Base-by-base conservation (phyloP, 1,284 basidiomycete species). In the Puccinia polysora region DNA sequence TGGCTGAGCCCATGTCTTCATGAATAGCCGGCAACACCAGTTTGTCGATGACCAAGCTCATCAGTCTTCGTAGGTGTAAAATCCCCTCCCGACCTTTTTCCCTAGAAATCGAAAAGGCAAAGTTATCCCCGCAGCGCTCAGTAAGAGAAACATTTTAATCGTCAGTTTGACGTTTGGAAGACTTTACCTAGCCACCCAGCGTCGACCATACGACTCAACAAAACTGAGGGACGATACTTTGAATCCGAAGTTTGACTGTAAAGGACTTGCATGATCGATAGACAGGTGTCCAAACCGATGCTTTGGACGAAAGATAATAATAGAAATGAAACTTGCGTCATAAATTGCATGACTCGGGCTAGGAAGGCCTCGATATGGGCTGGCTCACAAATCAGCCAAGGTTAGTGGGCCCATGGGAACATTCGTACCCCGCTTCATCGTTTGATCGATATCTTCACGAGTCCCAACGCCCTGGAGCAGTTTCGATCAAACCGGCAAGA, bases 171-270 rank as follows among this genome's bases (percentile, higher is more conserved):
- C n/a, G n/a, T n/a, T n/a, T n/a, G n/a, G n/a, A n/a, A n/a, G n/a
- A 20, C 23, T 15, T 85, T 89, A n/a, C 94, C 94, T 71, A 88
- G 84, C 90, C 91, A 97, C 47, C 90, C 89, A 18, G 94, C 95
- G 79, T 97, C 91, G 8, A 97, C 94, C 94, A 97, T 97, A 40
- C 91, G 84, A 76, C 92, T 89, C 10, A 97, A 84, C 28, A 97
- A 83, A 25, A 94, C 85, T 65, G 89, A 88, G 0, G 94, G 93
- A n/a, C 94, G 86, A 81, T 97, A 97, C 81, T 97, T 97, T n/a
- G 89, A 89, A 81, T 97, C 94, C 0, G 89, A 86, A 12, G 91
- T 95, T 74, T 94, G 93, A 15, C 75, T 63, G 53, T 73, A 69
- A n/a, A 73, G 30, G 1, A 67, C 58, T 64, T 64, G 49, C 74